Evolutionary conservation across 164 flowering plant genomes (phyloP).

Genomic region (Vitis labrusca): DNA sequence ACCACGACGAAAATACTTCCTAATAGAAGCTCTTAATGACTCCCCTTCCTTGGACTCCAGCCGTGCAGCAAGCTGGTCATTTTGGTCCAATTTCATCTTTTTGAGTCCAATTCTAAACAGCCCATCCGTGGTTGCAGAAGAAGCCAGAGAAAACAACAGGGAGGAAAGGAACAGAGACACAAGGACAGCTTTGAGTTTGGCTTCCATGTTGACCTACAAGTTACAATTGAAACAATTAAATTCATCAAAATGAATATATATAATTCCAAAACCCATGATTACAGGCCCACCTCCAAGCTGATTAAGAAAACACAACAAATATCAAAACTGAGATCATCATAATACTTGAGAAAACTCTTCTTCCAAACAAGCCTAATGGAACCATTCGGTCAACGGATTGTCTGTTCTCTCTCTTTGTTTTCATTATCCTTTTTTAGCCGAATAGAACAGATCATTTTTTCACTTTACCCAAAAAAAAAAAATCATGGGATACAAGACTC

Average conservation of each 20-base stretch:
- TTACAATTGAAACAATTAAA: background rate
- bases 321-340: no score
- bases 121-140: conserved; percentile 34
- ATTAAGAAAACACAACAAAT: no score
- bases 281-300: no score
- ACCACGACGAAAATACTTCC: conserved; percentile 41
- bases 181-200: conserved; percentile 10
- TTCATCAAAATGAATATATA: background rate
- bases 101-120: conserved; percentile 57
- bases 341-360: no score
- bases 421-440: no score
- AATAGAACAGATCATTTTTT: no score
- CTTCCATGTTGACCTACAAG: conserved; percentile 33
- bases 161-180: conserved; percentile 19
- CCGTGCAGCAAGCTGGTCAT: conserved; percentile 44
- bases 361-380: no score
- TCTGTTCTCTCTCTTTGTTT: no score
- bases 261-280: background rate
- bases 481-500: no score
- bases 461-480: no score
- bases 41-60: conserved; percentile 41
- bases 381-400: no score
- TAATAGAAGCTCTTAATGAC: conserved; percentile 26
- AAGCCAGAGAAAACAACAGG: conserved; percentile 23
- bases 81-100: conserved; percentile 48